phyloP scores from a whole-genome alignment of 805 yeast genomes.

The Metschnikowia reukaufii region DNA sequence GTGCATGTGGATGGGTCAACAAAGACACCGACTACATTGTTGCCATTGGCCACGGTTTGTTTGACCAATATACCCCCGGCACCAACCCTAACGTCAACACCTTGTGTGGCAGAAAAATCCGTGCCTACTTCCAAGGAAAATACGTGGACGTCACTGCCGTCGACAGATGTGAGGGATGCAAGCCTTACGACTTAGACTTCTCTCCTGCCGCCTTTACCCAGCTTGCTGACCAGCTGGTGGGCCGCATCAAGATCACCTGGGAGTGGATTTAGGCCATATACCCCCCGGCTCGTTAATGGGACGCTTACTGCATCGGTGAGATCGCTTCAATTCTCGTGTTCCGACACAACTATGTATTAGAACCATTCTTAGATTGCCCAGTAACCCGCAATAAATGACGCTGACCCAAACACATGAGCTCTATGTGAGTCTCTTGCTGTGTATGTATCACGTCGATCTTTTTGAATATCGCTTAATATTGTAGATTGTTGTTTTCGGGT shows the following conservation, averaged over 20 bases:
- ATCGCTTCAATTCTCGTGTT: background rate
- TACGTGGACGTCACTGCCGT: conserved; percentile 56
- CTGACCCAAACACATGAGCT: too few relatives aligned
- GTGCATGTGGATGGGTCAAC: conserved; percentile 56
- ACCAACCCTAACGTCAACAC: conserved; percentile 45
- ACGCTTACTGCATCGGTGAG: background rate
- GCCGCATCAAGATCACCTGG: conserved; percentile 59
- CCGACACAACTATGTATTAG: background rate
- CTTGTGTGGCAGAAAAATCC: conserved; percentile 54
- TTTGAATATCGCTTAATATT: too few relatives aligned
- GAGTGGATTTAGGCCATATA: conserved; percentile 22
- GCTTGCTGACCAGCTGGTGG: conserved; percentile 52
- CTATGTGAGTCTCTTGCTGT: too few relatives aligned
- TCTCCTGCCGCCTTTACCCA: conserved; percentile 58
- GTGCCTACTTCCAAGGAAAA: conserved; percentile 47
- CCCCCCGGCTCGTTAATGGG: background rate
- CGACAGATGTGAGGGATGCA: conserved; percentile 59
- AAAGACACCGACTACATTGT: conserved; percentile 50
- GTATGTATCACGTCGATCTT: too few relatives aligned
- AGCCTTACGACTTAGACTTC: conserved; percentile 51
- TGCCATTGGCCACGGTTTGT: conserved; percentile 49
- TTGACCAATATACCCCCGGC: conserved; percentile 30
- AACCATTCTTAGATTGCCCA: background rate
- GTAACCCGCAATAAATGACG: background rate
- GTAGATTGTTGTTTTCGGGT: too few relatives aligned